Conservation (phyloP, 2,329 filamentous ascomycete species). For the Ceratocystis diversiconidia region DNA sequence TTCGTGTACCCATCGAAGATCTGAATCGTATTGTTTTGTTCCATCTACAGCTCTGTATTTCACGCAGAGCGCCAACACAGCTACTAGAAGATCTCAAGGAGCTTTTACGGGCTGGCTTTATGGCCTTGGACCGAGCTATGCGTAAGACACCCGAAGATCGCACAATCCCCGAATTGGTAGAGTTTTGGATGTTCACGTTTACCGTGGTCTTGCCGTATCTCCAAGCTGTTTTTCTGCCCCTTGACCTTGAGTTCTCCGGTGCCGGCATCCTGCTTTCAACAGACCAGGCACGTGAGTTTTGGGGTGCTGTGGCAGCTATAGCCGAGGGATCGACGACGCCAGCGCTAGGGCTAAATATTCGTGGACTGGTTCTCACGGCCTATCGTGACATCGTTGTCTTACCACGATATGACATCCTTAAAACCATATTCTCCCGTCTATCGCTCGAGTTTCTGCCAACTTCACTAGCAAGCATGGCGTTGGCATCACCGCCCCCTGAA, state of each 20-base stretch:
- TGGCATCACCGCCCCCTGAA: constrained; percentile 39
- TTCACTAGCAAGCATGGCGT: constrained; percentile 36
- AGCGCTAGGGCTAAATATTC: constrained; percentile 43
- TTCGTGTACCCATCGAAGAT: constrained; percentile 68
- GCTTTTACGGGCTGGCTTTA: constrained; percentile 66
- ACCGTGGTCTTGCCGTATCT: constrained; percentile 83
- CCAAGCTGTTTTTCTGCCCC: constrained; percentile 82
- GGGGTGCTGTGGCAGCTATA: constrained; percentile 47
- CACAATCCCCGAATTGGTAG: constrained; percentile 78
- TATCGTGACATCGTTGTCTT: constrained; percentile 84
- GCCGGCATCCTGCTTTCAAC: constrained; percentile 62
- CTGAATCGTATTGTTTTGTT: constrained; percentile 68
- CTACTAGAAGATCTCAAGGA: constrained; percentile 67
- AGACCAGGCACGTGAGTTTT: constrained; percentile 77
- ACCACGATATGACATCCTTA: constrained; percentile 75
- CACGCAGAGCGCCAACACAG: constrained; percentile 53
- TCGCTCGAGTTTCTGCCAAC: constrained; percentile 63
- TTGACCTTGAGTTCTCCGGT: constrained; percentile 88
- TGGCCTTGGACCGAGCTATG: constrained; percentile 70
- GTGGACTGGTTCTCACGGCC: constrained; percentile 72
- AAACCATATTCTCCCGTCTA: constrained; percentile 77
- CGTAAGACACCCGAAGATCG: constrained; percentile 67
- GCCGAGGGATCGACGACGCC: constrained; percentile 14
- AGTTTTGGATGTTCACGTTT: constrained; percentile 89
- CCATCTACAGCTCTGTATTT: constrained; percentile 64